These are phyloP conservation scores for Mycena floridula DNA, from an alignment of 768 basidiomycete species.

Conservation along the genomic window DNA sequence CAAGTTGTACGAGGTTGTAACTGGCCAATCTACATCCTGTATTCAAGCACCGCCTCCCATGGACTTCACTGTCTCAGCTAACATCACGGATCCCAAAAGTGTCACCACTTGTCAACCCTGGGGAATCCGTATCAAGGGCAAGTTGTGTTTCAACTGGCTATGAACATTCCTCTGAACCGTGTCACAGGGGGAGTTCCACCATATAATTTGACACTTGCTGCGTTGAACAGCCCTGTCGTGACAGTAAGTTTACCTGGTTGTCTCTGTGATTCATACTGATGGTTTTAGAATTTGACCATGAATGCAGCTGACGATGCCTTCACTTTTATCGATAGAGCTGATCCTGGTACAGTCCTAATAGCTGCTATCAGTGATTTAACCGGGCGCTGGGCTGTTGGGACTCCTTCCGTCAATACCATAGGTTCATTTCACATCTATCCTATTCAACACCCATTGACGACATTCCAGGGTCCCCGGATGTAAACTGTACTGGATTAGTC, in stretches of 20 bases:
- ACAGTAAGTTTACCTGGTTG: no score
- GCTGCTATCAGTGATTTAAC: slow-evolving; percentile 35
- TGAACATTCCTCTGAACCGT: no score
- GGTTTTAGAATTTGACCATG: slow-evolving; percentile 34
- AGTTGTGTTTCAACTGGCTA: no score
- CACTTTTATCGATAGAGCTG: slow-evolving; percentile 31
- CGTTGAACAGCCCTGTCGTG: slow-evolving; percentile 24
- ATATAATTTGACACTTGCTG: slow-evolving; percentile 30
- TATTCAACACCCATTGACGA: slow-evolving; percentile 1
- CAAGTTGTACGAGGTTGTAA: slow-evolving; percentile 22
- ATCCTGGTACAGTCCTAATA: slow-evolving; percentile 25
- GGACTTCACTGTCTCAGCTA: slow-evolving; percentile 27
- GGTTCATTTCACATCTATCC: slow-evolving; percentile 8
- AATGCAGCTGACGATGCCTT: slow-evolving; percentile 23
- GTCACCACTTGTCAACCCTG: slow-evolving; percentile 35
- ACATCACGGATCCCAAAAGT: slow-evolving; percentile 24
- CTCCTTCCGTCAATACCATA: slow-evolving; percentile 19
- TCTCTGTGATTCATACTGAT: no score
- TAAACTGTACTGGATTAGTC: slow-evolving; percentile 23
- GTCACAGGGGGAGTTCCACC: slow-evolving; percentile 33
- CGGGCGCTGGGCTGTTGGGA: slow-evolving; percentile 27
- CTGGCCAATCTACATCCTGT: slow-evolving; percentile 26
- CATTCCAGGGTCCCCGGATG: slow-evolving; percentile 21
- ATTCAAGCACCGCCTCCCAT: slow-evolving; percentile 15
- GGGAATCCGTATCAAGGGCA: slow-evolving; percentile 34